Conservation (phyloP, 2,329 filamentous ascomycete genomes). For the Talaromyces sp. region DNA sequence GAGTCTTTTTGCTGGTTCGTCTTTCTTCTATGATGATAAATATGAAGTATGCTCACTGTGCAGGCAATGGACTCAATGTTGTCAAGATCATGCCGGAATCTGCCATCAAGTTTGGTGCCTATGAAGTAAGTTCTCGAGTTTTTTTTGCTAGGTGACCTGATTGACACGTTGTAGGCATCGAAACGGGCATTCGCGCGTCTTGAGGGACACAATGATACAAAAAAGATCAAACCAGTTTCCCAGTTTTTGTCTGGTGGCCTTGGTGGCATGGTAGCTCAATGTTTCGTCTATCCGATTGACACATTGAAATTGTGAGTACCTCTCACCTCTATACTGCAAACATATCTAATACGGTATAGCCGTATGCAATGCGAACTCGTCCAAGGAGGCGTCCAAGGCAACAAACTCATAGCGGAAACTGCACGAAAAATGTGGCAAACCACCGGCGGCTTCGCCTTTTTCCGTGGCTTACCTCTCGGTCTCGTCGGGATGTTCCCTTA, state of each 20-base stretch:
- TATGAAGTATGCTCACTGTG: slow-evolving; percentile 16
- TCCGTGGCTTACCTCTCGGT: slow-evolving; percentile 90
- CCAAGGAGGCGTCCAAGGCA: slow-evolving; percentile 77
- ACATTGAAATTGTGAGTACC: slow-evolving; percentile 58
- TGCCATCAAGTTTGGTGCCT: slow-evolving; percentile 96
- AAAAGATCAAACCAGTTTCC: slow-evolving; percentile 74
- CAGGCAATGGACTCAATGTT: slow-evolving; percentile 94
- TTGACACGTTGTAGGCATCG: slow-evolving; percentile 58
- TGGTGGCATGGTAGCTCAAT: slow-evolving; percentile 93
- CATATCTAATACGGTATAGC: slow-evolving; percentile 35
- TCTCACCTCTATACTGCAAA: too few relatives aligned
- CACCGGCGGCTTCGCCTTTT: slow-evolving; percentile 73
- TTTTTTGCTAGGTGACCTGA: not conserved
- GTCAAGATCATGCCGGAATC: slow-evolving; percentile 99
- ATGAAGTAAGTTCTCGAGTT: slow-evolving; percentile 60
- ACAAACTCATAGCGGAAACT: slow-evolving; percentile 76
- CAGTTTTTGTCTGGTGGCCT: slow-evolving; percentile 89
- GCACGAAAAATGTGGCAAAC: slow-evolving; percentile 81
- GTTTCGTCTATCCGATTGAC: slow-evolving; percentile 92
- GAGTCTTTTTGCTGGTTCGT: slow-evolving; percentile 87
- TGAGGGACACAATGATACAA: slow-evolving; percentile 83
- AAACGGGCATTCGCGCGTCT: slow-evolving; percentile 82
- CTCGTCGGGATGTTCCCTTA: slow-evolving; percentile 97
- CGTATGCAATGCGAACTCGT: slow-evolving; percentile 95
- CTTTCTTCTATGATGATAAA: not conserved